Evolutionary conservation across 1,139 yeast genomes (phyloP), one percentile per base, ranked within the genome.

Genomic region (Suhomyces bokatorum): DNA sequence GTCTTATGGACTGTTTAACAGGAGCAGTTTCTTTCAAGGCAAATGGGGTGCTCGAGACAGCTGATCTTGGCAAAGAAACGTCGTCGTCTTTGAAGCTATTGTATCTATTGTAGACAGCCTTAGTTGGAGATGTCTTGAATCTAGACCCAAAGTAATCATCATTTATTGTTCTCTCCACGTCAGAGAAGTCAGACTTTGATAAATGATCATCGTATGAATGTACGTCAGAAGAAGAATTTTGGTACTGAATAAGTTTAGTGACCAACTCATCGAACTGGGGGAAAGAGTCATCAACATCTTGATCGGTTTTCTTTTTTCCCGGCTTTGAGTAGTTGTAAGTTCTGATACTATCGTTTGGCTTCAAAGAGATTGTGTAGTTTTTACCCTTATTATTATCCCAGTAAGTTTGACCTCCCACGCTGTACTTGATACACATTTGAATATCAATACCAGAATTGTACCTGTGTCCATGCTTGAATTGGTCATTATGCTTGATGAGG

Each of bases 301-400:
- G 26, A 10, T 35, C 26, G 14, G 43, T 29, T 5, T 26, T 9
- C 9, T 37, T 40, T 10, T 13, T 28, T 8, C 41, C 35, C 13
- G 36, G 17, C 38, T 41, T 42, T 28, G 45, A 40, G 45, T 53
- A 54, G 28, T 48, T 54, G 48, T 57, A 54, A 4, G 54, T 41
- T 42, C 47, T 51, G 33, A 54, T 52, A n/a, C 56, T 52, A 37
- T 43, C 45, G 32, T 46, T 28, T 20, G 63, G 50, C 38, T 50
- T 55, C 46, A 68, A 54, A 4, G 53, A 49, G 16, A 69, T 50
- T 42, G 59, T 60, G 47, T 69, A 70, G 48, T 70, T 70, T 13
- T 50, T 49, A 30, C 57, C 53, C 14, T 43, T 37, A 45, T 60
- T 60, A 45, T 55, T 60, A 45, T 60, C 64, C 64, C 64, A 60